These are phyloP conservation scores for Onygenales sp. DNA, from an alignment of 2,329 filamentous ascomycete species.

Conservation along the genomic window DNA sequence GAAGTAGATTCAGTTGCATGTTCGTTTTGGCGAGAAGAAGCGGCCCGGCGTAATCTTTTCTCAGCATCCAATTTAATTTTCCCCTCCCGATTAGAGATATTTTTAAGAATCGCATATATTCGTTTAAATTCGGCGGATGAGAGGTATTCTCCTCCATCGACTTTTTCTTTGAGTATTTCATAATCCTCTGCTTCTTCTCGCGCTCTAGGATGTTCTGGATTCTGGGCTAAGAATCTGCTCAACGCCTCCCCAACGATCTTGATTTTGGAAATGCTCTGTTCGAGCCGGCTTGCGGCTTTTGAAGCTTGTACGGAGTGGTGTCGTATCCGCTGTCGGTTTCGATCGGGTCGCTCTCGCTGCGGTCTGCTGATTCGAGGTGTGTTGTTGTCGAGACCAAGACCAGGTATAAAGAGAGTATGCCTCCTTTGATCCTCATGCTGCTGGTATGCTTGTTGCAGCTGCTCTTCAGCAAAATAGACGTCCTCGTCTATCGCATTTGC, in stretches of 20 bases:
- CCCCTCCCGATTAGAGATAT: constrained; percentile 2
- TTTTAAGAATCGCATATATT: constrained; percentile 3
- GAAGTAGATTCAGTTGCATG: not conserved
- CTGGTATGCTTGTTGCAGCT: not conserved
- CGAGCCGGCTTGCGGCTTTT: not conserved
- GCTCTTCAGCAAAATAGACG: not conserved
- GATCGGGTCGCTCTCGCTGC: not conserved
- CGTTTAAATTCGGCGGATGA: constrained; percentile 1
- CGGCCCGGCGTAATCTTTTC: not conserved
- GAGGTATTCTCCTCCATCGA: not conserved
- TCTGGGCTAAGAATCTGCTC: not conserved
- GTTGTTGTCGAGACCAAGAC: not conserved
- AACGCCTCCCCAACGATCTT: not conserved
- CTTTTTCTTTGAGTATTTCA: constrained; percentile 2
- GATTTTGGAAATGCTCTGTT: not conserved
- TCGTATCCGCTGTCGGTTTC: not conserved
- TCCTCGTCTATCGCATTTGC: not conserved
- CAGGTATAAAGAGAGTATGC: not conserved
- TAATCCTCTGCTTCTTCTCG: constrained; percentile 3
- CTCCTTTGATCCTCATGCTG: not conserved
- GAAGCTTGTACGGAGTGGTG: not conserved
- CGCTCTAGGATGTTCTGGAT: not conserved
- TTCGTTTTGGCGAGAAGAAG: not conserved
- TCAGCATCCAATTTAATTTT: not conserved
- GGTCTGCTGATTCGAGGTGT: not conserved